Evolutionary conservation across 306 rosid genomes (phyloP).

Genomic region (Neltuma alba): DNA sequence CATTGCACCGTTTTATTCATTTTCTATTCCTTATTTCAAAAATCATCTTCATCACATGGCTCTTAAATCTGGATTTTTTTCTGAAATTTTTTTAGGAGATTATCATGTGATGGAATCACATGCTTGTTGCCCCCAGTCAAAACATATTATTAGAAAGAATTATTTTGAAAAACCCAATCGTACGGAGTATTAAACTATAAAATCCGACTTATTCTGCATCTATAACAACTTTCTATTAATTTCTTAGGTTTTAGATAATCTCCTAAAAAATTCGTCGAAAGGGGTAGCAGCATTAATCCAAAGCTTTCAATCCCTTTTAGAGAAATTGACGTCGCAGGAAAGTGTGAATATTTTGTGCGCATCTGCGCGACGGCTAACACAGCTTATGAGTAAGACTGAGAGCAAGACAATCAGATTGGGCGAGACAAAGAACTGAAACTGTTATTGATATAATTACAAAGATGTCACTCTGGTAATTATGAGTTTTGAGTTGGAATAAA

Average conservation of each 20-base stretch:
- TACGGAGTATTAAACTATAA: not conserved
- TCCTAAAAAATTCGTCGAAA: conserved; percentile 68
- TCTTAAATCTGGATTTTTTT: too few relatives aligned
- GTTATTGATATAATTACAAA: too few relatives aligned
- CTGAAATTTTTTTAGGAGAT: too few relatives aligned
- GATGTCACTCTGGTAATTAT: too few relatives aligned
- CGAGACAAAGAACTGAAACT: too few relatives aligned
- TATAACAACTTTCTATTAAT: not conserved
- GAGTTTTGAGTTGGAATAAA: too few relatives aligned
- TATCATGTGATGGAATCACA: not conserved
- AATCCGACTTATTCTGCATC: not conserved
- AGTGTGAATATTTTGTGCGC: conserved; percentile 36
- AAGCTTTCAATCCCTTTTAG: conserved; percentile 46
- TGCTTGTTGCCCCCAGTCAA: not conserved
- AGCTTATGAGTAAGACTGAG: too few relatives aligned
- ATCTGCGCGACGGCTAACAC: too few relatives aligned
- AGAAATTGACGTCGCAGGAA: conserved; percentile 26
- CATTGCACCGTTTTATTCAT: too few relatives aligned
- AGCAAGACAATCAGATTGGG: too few relatives aligned
- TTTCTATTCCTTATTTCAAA: too few relatives aligned
- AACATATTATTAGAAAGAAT: not conserved
- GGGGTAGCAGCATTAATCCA: conserved; percentile 61
- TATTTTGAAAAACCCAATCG: not conserved
- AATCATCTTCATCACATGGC: too few relatives aligned
- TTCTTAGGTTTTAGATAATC: conserved; percentile 81